A percentile compares a stretch with the other conserved stretches of the same genome.
Conservation (phyloP, 345 rosid species). For the Citrus unshiu region DNA sequence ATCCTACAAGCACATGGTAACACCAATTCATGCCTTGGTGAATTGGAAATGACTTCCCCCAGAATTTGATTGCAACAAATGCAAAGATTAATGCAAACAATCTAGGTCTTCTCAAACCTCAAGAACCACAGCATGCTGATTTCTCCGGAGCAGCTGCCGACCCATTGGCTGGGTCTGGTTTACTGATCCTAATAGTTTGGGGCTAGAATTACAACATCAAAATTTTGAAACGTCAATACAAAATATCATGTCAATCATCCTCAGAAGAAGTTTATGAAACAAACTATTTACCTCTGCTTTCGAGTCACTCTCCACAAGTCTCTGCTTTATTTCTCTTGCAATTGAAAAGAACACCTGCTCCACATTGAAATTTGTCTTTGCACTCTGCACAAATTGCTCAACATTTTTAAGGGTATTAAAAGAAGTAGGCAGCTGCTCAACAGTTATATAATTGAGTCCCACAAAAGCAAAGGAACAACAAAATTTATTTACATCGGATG, state of each 20-base stretch:
- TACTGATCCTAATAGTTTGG: conserved; percentile 63
- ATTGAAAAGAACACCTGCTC: conserved; percentile 57
- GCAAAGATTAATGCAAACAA: neutral
- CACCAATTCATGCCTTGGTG: neutral
- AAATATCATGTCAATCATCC: neutral
- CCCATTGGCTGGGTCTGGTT: conserved; percentile 39
- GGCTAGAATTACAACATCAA: conserved; percentile 34
- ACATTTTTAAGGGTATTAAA: neutral
- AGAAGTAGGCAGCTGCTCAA: neutral
- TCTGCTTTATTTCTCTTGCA: conserved; percentile 50
- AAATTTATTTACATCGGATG: neutral
- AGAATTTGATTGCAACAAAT: neutral
- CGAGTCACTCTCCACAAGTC: conserved; percentile 43
- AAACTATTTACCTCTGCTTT: conserved; percentile 37
- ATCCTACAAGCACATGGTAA: neutral
- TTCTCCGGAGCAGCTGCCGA: conserved; percentile 42
- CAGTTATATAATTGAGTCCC: neutral
- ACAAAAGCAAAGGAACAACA: neutral
- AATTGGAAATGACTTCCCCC: neutral
- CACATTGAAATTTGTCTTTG: conserved; percentile 54
- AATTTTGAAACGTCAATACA: neutral
- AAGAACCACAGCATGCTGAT: conserved; percentile 57
- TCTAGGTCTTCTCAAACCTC: neutral
- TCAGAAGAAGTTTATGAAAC: neutral
- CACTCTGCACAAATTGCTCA: conserved; percentile 39